These are phyloP conservation scores for Penicillium frequentans DNA, from an alignment of 2,329 filamentous ascomycete species.

Conservation along the genomic window DNA sequence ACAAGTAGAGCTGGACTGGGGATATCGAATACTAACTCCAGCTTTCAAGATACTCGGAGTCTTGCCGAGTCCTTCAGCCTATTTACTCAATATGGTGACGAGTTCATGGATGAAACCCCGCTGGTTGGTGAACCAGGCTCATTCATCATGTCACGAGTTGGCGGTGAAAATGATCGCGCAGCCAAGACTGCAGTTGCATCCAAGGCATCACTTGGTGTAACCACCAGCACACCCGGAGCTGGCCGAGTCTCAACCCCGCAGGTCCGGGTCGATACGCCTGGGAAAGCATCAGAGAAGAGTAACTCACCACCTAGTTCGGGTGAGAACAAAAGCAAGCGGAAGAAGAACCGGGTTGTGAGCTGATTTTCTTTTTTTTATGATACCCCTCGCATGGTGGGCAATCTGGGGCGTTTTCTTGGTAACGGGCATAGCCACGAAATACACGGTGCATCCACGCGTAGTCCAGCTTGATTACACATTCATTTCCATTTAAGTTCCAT, in stretches of 20 bases:
- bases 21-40: slow-evolving; percentile 24
- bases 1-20: slow-evolving; percentile 27
- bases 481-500: no score
- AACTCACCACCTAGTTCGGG: slow-evolving; percentile 35
- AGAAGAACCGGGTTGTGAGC: slow-evolving; percentile 35
- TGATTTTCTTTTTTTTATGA: slow-evolving; percentile 23
- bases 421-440: neutral
- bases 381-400: slow-evolving; percentile 18
- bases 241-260: slow-evolving; percentile 31
- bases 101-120: slow-evolving; percentile 65
- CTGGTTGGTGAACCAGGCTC: slow-evolving; percentile 63
- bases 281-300: slow-evolving; percentile 32
- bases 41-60: slow-evolving; percentile 39
- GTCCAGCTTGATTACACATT: no score
- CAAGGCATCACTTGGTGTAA: slow-evolving; percentile 4
- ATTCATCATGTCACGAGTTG: slow-evolving; percentile 55
- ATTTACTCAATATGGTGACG: slow-evolving; percentile 55
- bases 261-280: slow-evolving; percentile 33
- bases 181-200: slow-evolving; percentile 20
- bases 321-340: slow-evolving; percentile 37
- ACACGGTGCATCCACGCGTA: no score
- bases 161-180: slow-evolving; percentile 28
- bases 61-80: slow-evolving; percentile 52
- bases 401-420: slow-evolving; percentile 8
- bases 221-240: slow-evolving; percentile 9